Evolutionary conservation across 352 stramenopile genomes (phyloP), one percentile per base, ranked within the genome.

Genomic region (Thraustochytrium sp.): DNA sequence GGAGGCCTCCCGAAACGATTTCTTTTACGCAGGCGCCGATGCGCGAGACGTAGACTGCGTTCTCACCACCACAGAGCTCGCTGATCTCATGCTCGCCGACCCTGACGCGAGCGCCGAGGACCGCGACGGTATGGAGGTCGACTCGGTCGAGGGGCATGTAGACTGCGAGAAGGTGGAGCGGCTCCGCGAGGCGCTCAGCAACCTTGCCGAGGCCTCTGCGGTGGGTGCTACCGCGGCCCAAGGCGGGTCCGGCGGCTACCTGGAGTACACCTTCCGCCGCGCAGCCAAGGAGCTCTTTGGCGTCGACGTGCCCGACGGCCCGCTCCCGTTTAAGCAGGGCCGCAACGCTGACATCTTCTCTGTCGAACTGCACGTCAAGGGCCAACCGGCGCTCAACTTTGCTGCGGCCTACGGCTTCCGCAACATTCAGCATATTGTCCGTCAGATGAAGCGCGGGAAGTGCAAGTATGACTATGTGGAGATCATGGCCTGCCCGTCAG

Each of bases 401-500:
- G 94, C 94, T 46, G 90, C 96, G 59, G 94, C 94, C 16, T 98
- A 98, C 86, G 96, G 95, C 16, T 98, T 98, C 88, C 94, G 97
- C 85, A 98, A 98, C 78, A 97, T 98, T 53, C 95, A 99, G 90
- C 90, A 91, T 31, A 92, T 98, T 83, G 92, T 98, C 85, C 94
- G 93, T 82, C 93, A 96, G 87, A 92, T 96, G 84, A 92, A 93
- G n/a, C 89, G 92, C 29, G 68, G 55, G 80, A 92, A 91, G 84
- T 96, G 92, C 62, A 89, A 90, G 49, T 97, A 97, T 87, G 90
- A 98, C 88, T 99, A 98, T 88, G 93, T 99, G 13, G 96, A 99
- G 89, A 94, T 98, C 82, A 99, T 99, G 96, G 96, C 96, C 59
- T 99, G 96, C 84, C 96, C 96, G n/a, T 95, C 92, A 64, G 96